Conservation (phyloP, 208 protist species). For the Leishmania mexicana region DNA sequence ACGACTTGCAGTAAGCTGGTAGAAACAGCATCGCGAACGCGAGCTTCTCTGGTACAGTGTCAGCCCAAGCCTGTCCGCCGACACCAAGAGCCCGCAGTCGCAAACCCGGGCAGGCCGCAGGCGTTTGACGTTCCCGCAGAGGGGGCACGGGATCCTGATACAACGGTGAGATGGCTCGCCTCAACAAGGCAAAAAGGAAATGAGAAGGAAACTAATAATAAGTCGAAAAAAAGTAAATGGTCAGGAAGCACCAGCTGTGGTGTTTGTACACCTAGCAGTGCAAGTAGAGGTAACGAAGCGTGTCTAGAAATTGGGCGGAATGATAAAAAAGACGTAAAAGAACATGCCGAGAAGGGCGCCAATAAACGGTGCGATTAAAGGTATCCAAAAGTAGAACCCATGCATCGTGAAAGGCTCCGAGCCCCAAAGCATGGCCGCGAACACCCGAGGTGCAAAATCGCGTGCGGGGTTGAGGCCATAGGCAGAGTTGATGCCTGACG, state of each 20-base stretch:
- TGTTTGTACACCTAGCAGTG: not conserved
- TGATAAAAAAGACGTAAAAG: conserved; percentile 48
- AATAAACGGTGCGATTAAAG: conserved; percentile 33
- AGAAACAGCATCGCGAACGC: not conserved
- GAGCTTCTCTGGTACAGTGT: not conserved
- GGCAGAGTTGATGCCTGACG: conserved; percentile 41
- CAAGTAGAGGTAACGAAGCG: not conserved
- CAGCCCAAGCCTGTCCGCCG: not conserved
- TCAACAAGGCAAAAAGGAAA: not conserved
- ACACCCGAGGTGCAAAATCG: conserved; percentile 48
- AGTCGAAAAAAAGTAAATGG: not conserved
- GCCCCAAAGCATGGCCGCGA: conserved; percentile 42
- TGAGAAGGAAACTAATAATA: not conserved
- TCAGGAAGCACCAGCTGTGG: not conserved
- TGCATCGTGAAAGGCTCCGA: conserved; percentile 38
- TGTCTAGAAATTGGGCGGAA: conserved; percentile 12
- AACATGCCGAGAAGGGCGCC: conserved; percentile 43
- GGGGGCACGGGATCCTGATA: not conserved
- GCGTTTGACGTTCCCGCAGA: not conserved
- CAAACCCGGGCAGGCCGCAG: not conserved
- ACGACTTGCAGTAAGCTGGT: not conserved
- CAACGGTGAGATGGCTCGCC: not conserved
- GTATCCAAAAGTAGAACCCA: conserved; percentile 58
- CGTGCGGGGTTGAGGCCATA: conserved; percentile 59
- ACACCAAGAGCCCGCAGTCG: not conserved